Base-by-base conservation (phyloP, 176 grass and related monocot species). In the Thinopyrum elongatum region DNA sequence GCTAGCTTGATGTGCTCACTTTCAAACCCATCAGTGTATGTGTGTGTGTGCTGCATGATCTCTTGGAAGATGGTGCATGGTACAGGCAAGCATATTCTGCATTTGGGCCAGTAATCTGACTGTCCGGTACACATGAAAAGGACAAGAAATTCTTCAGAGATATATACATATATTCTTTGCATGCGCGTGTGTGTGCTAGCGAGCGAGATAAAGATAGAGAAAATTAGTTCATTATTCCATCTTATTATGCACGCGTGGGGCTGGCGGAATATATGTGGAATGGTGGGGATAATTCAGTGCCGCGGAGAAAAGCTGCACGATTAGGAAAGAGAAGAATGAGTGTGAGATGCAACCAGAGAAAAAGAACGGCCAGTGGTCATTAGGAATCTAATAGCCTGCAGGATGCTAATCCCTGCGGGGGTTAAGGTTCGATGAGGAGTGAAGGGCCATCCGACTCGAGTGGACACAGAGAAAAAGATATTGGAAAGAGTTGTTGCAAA, bases 361-460 rank as follows among this genome's bases (percentile, higher is more conserved):
- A 92, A 92, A 86, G 90, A 92, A 92, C 83, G 90, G 90, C 66
- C 87, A 61, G 6, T 38, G 79, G 83, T 92, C 87, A 74, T 83
- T 26, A 83, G 65, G 90, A 92, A 92, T 92, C 90, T 55, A 28
- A 44, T 7, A 12, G 65, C 44, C 25, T 14, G 29, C 15, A 39
- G 14, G 90, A 92, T 92, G 90, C 86, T 88, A 92, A 85, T 87
- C 78, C 78, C 70, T 84, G 67, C 55, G 3, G 46, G 42, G 41
- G 66, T 86, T 89, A 86, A 86, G 70, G 86, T 92, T 89, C 86
- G 35, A 49, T 17, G 29, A 22, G 55, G 81, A 81, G 81, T 68
- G 41, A 68, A 83, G 86, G 26, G 74, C 86, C 72, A 73, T 82
- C 82, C 75, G 75, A 38, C 67, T 80, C 74, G 51, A 72, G 79